These are phyloP conservation scores for Tylopilus orsonianus DNA, from an alignment of 1,284 basidiomycete species.

Conservation along the genomic window DNA sequence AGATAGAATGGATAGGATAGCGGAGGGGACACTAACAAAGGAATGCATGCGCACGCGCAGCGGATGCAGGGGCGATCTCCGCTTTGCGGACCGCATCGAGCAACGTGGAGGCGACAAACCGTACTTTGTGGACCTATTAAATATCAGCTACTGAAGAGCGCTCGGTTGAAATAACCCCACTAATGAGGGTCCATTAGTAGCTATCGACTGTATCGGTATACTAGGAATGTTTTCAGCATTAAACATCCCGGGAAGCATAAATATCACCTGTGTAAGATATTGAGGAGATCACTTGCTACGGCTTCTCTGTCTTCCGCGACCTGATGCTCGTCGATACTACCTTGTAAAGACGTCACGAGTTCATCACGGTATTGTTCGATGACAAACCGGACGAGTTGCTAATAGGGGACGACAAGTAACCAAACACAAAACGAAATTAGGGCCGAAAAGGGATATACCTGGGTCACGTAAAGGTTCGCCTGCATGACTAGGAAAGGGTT, in stretches of 20 bases:
- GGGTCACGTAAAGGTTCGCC: conserved; percentile 85
- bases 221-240: conserved; percentile 38
- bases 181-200: conserved; percentile 81
- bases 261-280: conserved; percentile 72
- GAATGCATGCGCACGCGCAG: conserved; percentile 77
- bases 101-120: conserved; percentile 85
- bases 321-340: conserved; percentile 59
- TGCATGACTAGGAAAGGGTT: conserved; percentile 89
- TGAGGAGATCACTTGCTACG: conserved; percentile 77
- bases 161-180: conserved; percentile 38
- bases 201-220: conserved; percentile 88
- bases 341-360: conserved; percentile 65
- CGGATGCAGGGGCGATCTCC: conserved; percentile 71
- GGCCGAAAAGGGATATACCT: conserved; percentile 46
- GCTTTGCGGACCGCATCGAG: conserved; percentile 83
- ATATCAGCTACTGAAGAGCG: conserved; percentile 1
- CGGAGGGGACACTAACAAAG: conserved; percentile 54
- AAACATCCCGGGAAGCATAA: neutral
- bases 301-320: conserved; percentile 71
- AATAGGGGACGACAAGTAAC: conserved; percentile 6
- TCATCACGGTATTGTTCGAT: conserved; percentile 88
- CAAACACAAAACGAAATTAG: neutral
- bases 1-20: conserved; percentile 15
- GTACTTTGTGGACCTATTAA: conserved; percentile 76
- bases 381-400: conserved; percentile 90